Evolutionary conservation across 75 land plant genomes (phyloP).

Genomic region (Pseudotsuga menziesii): DNA sequence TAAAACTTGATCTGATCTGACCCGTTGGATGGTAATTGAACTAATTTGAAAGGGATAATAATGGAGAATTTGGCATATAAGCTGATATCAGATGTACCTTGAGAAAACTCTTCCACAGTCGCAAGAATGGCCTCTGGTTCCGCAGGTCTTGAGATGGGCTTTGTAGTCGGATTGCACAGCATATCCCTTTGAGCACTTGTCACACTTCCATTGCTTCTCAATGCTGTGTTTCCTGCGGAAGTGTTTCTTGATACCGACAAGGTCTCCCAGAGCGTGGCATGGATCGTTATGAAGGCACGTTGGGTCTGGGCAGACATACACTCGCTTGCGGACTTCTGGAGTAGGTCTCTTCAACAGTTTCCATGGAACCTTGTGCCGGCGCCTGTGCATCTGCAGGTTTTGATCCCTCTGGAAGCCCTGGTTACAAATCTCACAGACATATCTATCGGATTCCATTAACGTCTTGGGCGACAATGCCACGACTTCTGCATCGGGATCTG

Average conservation of each 20-base stretch:
- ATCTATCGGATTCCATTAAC: constrained; percentile 87
- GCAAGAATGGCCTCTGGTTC: constrained; percentile 96
- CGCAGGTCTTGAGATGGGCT: constrained; percentile 97
- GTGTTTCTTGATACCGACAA: constrained; percentile 98
- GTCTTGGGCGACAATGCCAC: constrained; percentile 85
- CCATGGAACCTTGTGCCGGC: constrained; percentile 98
- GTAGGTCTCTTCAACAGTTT: constrained; percentile 78
- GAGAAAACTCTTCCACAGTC: constrained; percentile 98
- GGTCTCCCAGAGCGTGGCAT: constrained; percentile 93
- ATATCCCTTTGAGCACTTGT: constrained; percentile 84
- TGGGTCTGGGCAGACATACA: constrained; percentile 93
- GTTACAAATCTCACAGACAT: constrained; percentile 94
- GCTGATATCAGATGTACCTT: constrained; percentile 36
- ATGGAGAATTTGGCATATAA: too few species aligned
- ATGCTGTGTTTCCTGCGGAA: constrained; percentile 86
- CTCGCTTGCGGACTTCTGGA: constrained; percentile 60
- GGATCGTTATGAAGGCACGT: constrained; percentile 95
- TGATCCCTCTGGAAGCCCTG: constrained; percentile 97
- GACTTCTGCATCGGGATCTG: constrained; percentile 98
- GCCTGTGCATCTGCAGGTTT: constrained; percentile 94
- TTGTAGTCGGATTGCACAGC: constrained; percentile 98
- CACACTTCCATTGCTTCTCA: constrained; percentile 90
- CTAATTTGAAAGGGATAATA: too few species aligned
- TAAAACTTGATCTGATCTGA: too few species aligned
- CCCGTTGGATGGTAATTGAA: too few species aligned